Evolutionary conservation across 2,329 filamentous ascomycete genomes (phyloP), one percentile per base, ranked within the genome.

Genomic region (Paraconiothyrium brasiliense): DNA sequence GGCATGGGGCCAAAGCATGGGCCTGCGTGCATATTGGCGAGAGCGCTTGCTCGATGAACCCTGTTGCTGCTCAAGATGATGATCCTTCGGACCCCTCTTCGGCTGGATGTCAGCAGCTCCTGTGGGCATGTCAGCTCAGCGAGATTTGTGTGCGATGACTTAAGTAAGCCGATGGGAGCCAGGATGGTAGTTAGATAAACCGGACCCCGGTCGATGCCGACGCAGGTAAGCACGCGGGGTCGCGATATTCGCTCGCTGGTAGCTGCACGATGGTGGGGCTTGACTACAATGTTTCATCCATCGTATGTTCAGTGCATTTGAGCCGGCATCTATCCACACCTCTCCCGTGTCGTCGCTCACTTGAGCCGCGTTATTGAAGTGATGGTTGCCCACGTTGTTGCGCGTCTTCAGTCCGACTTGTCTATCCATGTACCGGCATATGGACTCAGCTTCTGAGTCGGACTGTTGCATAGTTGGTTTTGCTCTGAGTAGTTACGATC

Each of bases 71-170:
- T 52, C n/a, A 32, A 37, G 24, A 49, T 51, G 49, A 39, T n/a
- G 35, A 43, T 43, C 51, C 37, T 44, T 16, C 46, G 6, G 10
- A 55, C 8, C 16, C 39, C 27, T n/a, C 34, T 24, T 39, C 32
- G 41, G 43, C 24, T 5, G 39, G 20, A 41, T 39, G 62, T 68
- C 57, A 65, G 62, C 66, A 62, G 56, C n/a, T 30, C 48, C 30
- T 32, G 44, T 44, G 30, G 46, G 60, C 20, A 65, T 67, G 68
- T 72, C 69, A 72, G 69, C 69, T 63, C 69, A 47, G 67, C 69
- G 44, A 66, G 63, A 57, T 10, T 61, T 61, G 41, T 50, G 58
- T 59, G 60, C 27, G 46, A 20, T 7, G n/a, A 24, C 47, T 71
- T 68, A 70, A 55, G 44, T 71, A 68, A 71, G 48, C 59, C 7